Evolutionary conservation across 2,329 filamentous ascomycete genomes (phyloP), one percentile per base, ranked within the genome.

Genomic region (Claviceps digitariae): DNA sequence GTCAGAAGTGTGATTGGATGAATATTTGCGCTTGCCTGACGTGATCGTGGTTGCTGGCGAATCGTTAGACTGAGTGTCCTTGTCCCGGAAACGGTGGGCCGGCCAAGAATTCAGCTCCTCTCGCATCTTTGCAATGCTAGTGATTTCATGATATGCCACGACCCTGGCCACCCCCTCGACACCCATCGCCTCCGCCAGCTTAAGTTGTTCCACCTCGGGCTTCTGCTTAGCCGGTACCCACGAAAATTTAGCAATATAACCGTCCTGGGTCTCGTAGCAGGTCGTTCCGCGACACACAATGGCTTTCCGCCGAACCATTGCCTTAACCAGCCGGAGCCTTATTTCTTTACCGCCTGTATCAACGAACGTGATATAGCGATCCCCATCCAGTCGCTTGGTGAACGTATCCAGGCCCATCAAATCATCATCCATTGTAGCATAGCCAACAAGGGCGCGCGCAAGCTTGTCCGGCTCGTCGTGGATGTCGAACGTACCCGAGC

Each of bases 271-370:
- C 6, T 36, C 20, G 5, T 51, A 62, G 51, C 61, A 63, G 0
- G 53, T 59, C 1, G 62, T 57, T 1, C 53, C 54, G 1, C 44
- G 49, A 29, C 58, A 60, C 12, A 61, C 59, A 1, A 64, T 54
- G 0, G 53, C 50, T 1, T 38, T 2, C 17, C 59, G 59, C 34
- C 13, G 27, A 1, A 52, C 51, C 17, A 64, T 56, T 2, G 52
- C 47, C 20, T 48, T 41, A 0, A 53, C 52, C 6, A 55, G 44
- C 40, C 43, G 47, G 38, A 52, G 17, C 25, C 49, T 52, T 12
- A n/a, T 46, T 27, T 52, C 40, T 21, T 46, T 46, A 34, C 44
- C 56, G 25, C 34, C 52, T 20, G 44, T 13, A 29, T 57, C 17
- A 23, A 54, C 46, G 20, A 56, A 13, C 12, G 50, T 55, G 31